Conservation (phyloP, 2,329 filamentous ascomycete species). For the Cytospora piceicola region DNA sequence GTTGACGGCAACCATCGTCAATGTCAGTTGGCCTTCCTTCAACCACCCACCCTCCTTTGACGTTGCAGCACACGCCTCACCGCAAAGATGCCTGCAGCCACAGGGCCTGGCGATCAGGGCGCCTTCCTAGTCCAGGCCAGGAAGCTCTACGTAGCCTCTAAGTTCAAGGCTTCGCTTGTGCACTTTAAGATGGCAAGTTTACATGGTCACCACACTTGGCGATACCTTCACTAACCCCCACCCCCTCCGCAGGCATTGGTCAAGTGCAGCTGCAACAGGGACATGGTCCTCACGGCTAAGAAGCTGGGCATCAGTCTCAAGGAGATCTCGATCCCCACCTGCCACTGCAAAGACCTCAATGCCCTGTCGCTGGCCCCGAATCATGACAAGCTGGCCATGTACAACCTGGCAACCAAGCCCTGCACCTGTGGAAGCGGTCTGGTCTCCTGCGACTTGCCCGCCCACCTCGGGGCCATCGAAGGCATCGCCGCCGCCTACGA, state of each 20-base stretch:
- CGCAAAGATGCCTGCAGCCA: conserved; percentile 5
- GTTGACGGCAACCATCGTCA: not conserved
- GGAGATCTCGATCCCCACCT: conserved; percentile 19
- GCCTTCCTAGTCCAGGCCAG: conserved; percentile 7
- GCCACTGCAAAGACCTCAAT: conserved; percentile 27
- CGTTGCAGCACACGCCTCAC: not conserved
- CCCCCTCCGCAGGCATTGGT: conserved; percentile 9
- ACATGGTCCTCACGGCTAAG: conserved; percentile 4
- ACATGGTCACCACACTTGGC: not conserved
- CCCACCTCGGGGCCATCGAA: conserved; percentile 20
- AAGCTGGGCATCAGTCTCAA: conserved; percentile 8
- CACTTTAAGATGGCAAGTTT: conserved; percentile 22
- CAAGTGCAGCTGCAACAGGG: conserved; percentile 23
- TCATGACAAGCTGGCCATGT: conserved; percentile 8
- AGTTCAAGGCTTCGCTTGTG: conserved; percentile 3
- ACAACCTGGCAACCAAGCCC: conserved; percentile 21
- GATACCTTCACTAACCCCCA: conserved; percentile 9
- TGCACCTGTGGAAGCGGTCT: conserved; percentile 28
- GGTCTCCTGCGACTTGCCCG: not conserved
- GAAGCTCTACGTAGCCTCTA: conserved; percentile 12
- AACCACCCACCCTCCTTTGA: not conserved
- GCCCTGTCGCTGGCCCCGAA: not conserved
- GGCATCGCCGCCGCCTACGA: conserved; percentile 13
- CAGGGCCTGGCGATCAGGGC: not conserved
- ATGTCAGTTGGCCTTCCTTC: not conserved